These are phyloP conservation scores for Zymoseptoria ardabiliae DNA, from an alignment of 2,329 filamentous ascomycete genomes.

Conservation along the genomic window DNA sequence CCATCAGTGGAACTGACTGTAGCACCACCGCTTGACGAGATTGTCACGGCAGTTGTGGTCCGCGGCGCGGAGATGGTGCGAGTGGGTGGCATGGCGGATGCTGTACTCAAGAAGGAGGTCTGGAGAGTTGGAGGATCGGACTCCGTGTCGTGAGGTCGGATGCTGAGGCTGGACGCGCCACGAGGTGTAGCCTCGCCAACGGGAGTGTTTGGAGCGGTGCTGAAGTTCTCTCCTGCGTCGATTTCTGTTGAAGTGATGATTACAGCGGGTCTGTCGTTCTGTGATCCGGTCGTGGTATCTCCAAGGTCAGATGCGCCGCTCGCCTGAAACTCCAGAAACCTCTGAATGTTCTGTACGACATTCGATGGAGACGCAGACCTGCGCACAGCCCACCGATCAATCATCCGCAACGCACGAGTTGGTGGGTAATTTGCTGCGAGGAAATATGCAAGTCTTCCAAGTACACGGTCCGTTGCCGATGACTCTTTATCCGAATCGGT, in stretches of 20 bases:
- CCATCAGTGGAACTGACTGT: conserved; percentile 4
- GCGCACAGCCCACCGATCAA: conserved; percentile 18
- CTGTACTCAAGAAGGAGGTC: conserved; percentile 1
- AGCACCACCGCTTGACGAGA: conserved; percentile 2
- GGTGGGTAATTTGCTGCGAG: conserved; percentile 18
- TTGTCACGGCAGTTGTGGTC: conserved; percentile 5
- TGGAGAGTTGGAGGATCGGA: not conserved
- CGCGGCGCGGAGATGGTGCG: conserved; percentile 10
- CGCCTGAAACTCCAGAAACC: conserved; percentile 4
- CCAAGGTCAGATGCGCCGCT: not conserved
- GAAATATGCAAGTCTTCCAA: conserved; percentile 17
- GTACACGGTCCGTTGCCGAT: conserved; percentile 7
- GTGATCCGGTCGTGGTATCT: not conserved
- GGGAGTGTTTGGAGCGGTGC: conserved; percentile 4
- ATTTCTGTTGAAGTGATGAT: conserved; percentile 18
- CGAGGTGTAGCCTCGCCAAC: conserved; percentile 1
- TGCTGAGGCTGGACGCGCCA: not conserved
- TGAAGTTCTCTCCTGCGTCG: conserved; percentile 2
- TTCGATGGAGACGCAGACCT: conserved; percentile 2
- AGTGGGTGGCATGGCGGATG: conserved; percentile 7
- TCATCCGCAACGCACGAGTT: conserved; percentile 17
- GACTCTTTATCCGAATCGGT: conserved; percentile 4
- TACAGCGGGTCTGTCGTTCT: conserved; percentile 14
- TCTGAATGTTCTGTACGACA: conserved; percentile 8
- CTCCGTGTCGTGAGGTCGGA: not conserved